phyloP scores from a whole-genome alignment of 495 filamentous ascomycete species.

The Aspergillus taichungensis region DNA sequence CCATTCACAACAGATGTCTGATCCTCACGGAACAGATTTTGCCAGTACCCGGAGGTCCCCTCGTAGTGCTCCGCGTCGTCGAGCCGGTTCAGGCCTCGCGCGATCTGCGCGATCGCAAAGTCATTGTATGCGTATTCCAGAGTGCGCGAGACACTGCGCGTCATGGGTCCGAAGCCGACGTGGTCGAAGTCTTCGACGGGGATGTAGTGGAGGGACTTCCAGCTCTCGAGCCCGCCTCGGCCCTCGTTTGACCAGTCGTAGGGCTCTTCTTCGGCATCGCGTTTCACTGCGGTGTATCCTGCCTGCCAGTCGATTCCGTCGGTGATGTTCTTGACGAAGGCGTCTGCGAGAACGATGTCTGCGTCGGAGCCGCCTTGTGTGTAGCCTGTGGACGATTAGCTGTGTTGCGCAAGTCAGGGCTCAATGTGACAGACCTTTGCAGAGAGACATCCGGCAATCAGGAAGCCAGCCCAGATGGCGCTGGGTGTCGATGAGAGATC shows the following conservation, averaged over 20 bases:
- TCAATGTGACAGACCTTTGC: slow-evolving; percentile 43
- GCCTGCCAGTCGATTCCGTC: slow-evolving; percentile 58
- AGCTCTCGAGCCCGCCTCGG: slow-evolving; percentile 63
- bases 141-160: slow-evolving; percentile 58
- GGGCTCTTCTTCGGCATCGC: slow-evolving; percentile 58
- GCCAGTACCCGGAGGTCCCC: slow-evolving; percentile 53
- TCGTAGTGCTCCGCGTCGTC: slow-evolving; percentile 53
- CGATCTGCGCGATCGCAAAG: slow-evolving; percentile 49
- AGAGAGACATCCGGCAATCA: slow-evolving; percentile 59
- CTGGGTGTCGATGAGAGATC: slow-evolving; percentile 66
- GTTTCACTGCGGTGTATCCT: slow-evolving; percentile 58
- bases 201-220: slow-evolving; percentile 57
- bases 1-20: slow-evolving; percentile 38
- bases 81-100: slow-evolving; percentile 45
- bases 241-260: slow-evolving; percentile 65
- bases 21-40: slow-evolving; percentile 57
- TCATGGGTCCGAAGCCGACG: slow-evolving; percentile 63
- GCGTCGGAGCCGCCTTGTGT: slow-evolving; percentile 70
- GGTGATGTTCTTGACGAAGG: slow-evolving; percentile 60
- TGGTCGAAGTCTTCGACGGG: slow-evolving; percentile 64
- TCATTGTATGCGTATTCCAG: slow-evolving; percentile 68
- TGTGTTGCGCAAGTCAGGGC: not conserved
- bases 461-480: slow-evolving; percentile 59
- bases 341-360: slow-evolving; percentile 68
- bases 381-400: slow-evolving; percentile 15